Evolutionary conservation across 2,329 filamentous ascomycete species (phyloP), one percentile per base, ranked within the genome.

Genomic region (Aphanocladium album): DNA sequence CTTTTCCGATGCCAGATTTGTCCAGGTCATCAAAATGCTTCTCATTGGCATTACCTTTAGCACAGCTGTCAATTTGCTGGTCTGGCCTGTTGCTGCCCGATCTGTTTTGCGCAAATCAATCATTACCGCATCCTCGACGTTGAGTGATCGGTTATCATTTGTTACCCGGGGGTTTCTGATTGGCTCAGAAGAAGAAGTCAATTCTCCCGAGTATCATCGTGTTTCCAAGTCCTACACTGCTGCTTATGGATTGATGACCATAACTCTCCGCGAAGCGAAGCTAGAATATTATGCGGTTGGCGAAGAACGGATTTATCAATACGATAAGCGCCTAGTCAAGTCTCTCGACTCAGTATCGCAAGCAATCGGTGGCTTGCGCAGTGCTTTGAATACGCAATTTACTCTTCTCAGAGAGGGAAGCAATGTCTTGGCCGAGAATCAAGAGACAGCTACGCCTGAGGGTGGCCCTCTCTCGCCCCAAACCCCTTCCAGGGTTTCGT

Each of bases 321-420:
- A 96, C 3, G 90, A 97, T 68, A 88, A 88, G 65, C 86, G 84
- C 25, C 82, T 98, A 4, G 89, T 93, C 49, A 89, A 91, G 69
- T 93, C 90, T 65, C 84, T 98, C 68, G 91, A 96, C 71, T 87
- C 85, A 51, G 81, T 98, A 30, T 88, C 91, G 5, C 93, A 97
- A 71, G 92, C 91, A 65, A 88, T 97, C 65, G 93, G 93, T 72
- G 95, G 93, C 8, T 77, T 99, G 68, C 84, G 92, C 65, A 96
- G 92, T 77, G 92, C 95, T 37, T 90, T 95, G 27, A 84, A 89
- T 62, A 93, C 92, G 23, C 93, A 99, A 69, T 96, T 98, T 70
- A 84, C 89, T 17, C 81, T 98, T 35, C 79, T 96, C 37, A 87
- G 87, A 63, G 89, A 95, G 70, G 79, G 76, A 3, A 73, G 75